A percentile compares a stretch with the other conserved stretches of the same genome.
Conservation (phyloP, 495 filamentous ascomycete species). For the Penicillium silybi region DNA sequence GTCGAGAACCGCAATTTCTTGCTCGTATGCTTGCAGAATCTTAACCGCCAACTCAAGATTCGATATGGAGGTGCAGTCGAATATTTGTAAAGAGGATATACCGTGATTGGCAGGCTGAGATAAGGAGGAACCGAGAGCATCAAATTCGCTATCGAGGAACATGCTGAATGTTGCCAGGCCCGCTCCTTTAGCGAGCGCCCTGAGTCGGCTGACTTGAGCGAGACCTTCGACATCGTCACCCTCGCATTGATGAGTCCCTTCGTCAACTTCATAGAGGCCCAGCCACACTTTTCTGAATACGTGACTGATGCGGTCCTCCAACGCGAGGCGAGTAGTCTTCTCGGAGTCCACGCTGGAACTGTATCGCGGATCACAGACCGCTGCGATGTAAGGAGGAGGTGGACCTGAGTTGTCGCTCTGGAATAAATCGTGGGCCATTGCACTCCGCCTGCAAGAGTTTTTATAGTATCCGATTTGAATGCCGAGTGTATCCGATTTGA, state of each 20-base stretch:
- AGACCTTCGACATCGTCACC: not conserved
- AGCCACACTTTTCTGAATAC: constrained; percentile 22
- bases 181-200: not conserved
- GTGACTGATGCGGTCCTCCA: constrained; percentile 14
- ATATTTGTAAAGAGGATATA: not conserved
- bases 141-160: no score
- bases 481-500: no score
- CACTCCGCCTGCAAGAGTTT: no score
- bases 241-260: not conserved
- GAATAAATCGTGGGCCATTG: not conserved
- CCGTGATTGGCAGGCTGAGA: not conserved
- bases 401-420: not conserved
- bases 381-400: not conserved
- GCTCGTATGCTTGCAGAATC: not conserved
- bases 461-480: no score
- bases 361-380: not conserved
- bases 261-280: constrained; percentile 16
- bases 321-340: constrained; percentile 6
- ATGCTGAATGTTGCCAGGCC: no score
- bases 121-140: no score
- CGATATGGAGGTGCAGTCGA: no score
- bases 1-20: no score
- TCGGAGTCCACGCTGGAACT: not conserved
- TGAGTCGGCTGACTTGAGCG: not conserved
- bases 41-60: not conserved